Conservation (phyloP, 495 filamentous ascomycete genomes). For the Trichoderma erinaceum region DNA sequence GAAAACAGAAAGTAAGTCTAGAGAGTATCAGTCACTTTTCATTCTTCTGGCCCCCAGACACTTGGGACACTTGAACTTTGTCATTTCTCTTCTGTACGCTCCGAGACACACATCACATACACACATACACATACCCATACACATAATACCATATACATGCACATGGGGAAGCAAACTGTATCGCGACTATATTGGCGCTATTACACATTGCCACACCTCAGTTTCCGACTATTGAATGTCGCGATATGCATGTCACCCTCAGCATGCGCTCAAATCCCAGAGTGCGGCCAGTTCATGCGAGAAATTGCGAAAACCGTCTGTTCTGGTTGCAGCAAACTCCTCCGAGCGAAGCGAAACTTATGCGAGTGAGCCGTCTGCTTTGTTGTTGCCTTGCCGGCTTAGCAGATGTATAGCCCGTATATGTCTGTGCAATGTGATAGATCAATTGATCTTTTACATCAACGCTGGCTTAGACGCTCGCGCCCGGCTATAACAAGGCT, state of each 20-base stretch:
- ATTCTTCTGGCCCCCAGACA: not conserved
- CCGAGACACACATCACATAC: not conserved
- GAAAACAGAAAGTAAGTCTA: slow-evolving; percentile 65
- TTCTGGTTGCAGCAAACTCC: not conserved
- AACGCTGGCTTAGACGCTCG: not conserved
- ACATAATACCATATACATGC: not conserved
- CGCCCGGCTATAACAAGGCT: slow-evolving; percentile 13
- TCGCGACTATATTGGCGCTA: not conserved
- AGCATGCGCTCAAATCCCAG: not conserved
- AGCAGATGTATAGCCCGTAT: not conserved
- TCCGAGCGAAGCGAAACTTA: not conserved
- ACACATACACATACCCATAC: not conserved
- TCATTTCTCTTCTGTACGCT: slow-evolving; percentile 8
- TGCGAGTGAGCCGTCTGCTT: not conserved
- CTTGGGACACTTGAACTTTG: not conserved
- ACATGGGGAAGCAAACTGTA: not conserved
- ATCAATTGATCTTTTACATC: not conserved
- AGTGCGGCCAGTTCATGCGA: not conserved
- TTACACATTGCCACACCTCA: slow-evolving; percentile 3
- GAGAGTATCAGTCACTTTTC: slow-evolving; percentile 17
- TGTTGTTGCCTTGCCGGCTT: not conserved
- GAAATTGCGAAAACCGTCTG: not conserved
- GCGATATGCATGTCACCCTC: slow-evolving; percentile 11
- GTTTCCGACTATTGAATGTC: slow-evolving; percentile 5
- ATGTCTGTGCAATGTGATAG: slow-evolving; percentile 10